These are phyloP conservation scores for Irpex lacteus DNA, from an alignment of 1,284 basidiomycete species.

Conservation along the genomic window DNA sequence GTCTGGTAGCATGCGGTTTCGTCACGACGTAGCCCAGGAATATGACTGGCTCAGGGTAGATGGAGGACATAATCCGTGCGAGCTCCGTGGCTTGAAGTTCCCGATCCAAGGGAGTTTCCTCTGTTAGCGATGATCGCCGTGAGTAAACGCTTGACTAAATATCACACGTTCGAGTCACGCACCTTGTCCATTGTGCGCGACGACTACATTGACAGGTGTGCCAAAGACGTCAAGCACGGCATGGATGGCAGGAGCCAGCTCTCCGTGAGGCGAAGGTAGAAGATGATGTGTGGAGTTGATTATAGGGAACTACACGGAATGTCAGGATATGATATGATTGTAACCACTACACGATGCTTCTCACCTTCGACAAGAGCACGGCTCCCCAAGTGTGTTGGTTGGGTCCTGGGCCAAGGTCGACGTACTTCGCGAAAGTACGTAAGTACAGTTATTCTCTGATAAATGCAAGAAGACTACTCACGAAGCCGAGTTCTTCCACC, in stretches of 20 bases:
- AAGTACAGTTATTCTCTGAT: constrained; percentile 12
- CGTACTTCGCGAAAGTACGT: constrained; percentile 43
- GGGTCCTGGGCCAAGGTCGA: constrained; percentile 84
- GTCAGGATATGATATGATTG: constrained; percentile 5
- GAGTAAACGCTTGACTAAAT: background rate
- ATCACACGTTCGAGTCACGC: constrained; percentile 7
- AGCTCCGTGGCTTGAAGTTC: constrained; percentile 85
- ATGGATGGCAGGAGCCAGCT: constrained; percentile 91
- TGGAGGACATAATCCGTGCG: constrained; percentile 74
- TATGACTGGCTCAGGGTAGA: constrained; percentile 76
- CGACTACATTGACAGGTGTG: constrained; percentile 76
- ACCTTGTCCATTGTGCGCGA: constrained; percentile 94
- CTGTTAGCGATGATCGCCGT: constrained; percentile 32
- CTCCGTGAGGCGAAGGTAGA: constrained; percentile 84
- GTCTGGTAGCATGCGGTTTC: constrained; percentile 67
- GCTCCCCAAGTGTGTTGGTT: constrained; percentile 93
- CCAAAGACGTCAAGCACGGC: constrained; percentile 87
- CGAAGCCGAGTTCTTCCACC: constrained; percentile 81
- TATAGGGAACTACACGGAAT: constrained; percentile 75
- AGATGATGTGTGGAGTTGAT: constrained; percentile 88
- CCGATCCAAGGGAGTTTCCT: constrained; percentile 87
- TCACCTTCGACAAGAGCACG: constrained; percentile 75
- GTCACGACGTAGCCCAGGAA: constrained; percentile 91
- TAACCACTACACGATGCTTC: background rate
- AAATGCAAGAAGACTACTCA: constrained; percentile 34